phyloP scores from a whole-genome alignment of 2,329 filamentous ascomycete species.

The Phoma sp. region DNA sequence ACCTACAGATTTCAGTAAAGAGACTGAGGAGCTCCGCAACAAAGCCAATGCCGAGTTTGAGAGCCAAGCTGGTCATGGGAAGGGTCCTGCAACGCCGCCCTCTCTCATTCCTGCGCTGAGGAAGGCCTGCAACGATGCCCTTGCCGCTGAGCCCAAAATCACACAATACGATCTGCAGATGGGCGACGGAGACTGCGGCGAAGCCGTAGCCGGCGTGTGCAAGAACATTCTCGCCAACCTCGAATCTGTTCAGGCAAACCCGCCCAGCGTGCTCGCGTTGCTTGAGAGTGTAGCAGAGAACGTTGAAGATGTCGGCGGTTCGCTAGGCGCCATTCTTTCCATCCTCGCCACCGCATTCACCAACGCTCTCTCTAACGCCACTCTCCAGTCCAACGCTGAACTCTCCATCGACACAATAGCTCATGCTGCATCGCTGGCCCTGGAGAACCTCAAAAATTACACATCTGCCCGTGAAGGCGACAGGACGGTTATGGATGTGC shows the following conservation, averaged over 20 bases:
- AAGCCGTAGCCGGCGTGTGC: conserved; percentile 69
- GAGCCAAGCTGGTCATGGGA: conserved; percentile 22
- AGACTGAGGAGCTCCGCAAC: conserved; percentile 33
- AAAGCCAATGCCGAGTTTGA: conserved; percentile 38
- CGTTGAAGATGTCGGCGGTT: conserved; percentile 75
- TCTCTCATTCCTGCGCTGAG: conserved; percentile 49
- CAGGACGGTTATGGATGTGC: conserved; percentile 85
- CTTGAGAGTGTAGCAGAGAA: conserved; percentile 65
- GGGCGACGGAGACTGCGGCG: conserved; percentile 88
- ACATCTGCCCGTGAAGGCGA: conserved; percentile 89
- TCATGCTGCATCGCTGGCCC: conserved; percentile 51
- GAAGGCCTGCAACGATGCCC: conserved; percentile 54
- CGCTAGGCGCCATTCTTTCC: conserved; percentile 74
- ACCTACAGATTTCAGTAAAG: conserved; percentile 32
- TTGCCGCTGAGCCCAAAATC: conserved; percentile 67
- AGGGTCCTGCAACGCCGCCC: conserved; percentile 49
- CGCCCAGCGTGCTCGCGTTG: conserved; percentile 58
- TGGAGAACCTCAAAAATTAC: conserved; percentile 64
- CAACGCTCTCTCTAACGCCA: conserved; percentile 46
- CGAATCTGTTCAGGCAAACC: conserved; percentile 62
- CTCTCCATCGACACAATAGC: conserved; percentile 48
- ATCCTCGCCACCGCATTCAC: conserved; percentile 87
- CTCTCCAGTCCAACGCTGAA: conserved; percentile 22
- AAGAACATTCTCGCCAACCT: conserved; percentile 57
- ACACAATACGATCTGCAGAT: conserved; percentile 79